Conservation (phyloP, 805 yeast species). For the Pichia deserticola region DNA sequence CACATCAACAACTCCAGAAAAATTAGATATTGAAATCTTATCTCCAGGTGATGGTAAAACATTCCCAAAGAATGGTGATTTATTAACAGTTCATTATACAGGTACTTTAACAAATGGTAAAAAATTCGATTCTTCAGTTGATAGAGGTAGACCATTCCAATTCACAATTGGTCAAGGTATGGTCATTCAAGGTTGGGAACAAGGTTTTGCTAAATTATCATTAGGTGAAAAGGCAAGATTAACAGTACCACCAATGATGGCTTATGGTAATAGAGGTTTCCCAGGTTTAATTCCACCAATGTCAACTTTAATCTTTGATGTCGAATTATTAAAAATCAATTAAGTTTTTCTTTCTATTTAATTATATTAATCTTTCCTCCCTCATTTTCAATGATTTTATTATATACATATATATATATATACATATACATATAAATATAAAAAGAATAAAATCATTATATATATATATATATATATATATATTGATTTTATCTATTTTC, state of each 20-base stretch:
- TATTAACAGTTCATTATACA: slow-evolving; percentile 88
- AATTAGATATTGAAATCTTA: slow-evolving; percentile 28
- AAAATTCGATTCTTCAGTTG: slow-evolving; percentile 91
- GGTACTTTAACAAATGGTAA: slow-evolving; percentile 95
- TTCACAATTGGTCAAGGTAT: slow-evolving; percentile 92
- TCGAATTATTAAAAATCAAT: slow-evolving; percentile 58
- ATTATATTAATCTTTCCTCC: neutral
- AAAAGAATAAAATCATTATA: too few species aligned
- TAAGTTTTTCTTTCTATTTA: slow-evolving; percentile 16
- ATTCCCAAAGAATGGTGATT: slow-evolving; percentile 83
- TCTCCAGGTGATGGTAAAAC: slow-evolving; percentile 69
- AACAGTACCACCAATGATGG: slow-evolving; percentile 89
- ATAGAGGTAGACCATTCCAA: slow-evolving; percentile 93
- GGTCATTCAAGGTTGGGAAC: slow-evolving; percentile 96
- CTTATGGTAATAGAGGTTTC: slow-evolving; percentile 91
- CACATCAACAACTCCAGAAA: slow-evolving; percentile 13
- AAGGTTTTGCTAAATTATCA: slow-evolving; percentile 85
- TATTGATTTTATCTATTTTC: too few species aligned
- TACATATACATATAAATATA: too few species aligned
- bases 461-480: neutral
- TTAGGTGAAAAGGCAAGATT: slow-evolving; percentile 89
- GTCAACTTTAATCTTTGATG: slow-evolving; percentile 85
- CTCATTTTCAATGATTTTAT: neutral
- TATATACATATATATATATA: neutral
- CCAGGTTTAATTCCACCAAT: slow-evolving; percentile 96